A percentile compares a stretch with the other conserved stretches of the same genome.
Evolutionary conservation across 345 rosid genomes (phyloP).

Genomic region (Hibiscus trionum): DNA sequence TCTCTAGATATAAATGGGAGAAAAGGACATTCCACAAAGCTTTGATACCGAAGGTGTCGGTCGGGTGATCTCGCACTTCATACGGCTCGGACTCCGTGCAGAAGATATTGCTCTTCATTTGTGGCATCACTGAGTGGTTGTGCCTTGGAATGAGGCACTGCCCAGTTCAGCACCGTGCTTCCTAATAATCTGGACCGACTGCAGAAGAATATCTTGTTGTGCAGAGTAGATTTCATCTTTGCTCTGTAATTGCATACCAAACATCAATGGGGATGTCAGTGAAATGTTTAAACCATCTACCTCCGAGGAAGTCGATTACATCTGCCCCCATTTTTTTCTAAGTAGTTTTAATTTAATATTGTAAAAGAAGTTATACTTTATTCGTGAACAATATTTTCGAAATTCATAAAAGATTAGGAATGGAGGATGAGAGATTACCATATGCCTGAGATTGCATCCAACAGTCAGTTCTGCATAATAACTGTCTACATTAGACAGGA

Average conservation of each 20-base stretch:
- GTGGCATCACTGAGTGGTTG: slow-evolving; percentile 7
- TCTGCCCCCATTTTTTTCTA: too few relatives aligned
- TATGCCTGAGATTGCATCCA: slow-evolving; percentile 75
- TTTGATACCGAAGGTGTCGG: neutral
- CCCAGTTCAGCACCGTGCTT: slow-evolving; percentile 68
- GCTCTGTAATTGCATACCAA: slow-evolving; percentile 34
- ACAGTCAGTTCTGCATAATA: slow-evolving; percentile 64
- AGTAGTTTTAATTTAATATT: too few relatives aligned
- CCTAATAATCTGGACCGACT: slow-evolving; percentile 56
- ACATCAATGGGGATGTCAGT: neutral
- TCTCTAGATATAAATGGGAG: neutral
- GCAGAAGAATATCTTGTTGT: slow-evolving; percentile 69
- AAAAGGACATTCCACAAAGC: neutral
- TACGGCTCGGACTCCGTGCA: neutral
- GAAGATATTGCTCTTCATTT: slow-evolving; percentile 1
- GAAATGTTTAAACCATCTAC: neutral
- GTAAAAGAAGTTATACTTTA: too few relatives aligned
- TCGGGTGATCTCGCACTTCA: neutral
- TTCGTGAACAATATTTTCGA: too few relatives aligned
- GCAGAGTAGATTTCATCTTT: slow-evolving; percentile 60
- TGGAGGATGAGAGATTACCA: slow-evolving; percentile 36
- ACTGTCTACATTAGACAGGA: slow-evolving; percentile 60
- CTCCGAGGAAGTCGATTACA: too few relatives aligned
- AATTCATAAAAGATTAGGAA: neutral
- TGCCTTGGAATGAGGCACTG: slow-evolving; percentile 28